A percentile compares a stretch with the other conserved stretches of the same genome.
These are phyloP conservation scores for Trichoderma sp. DNA, from an alignment of 2,329 filamentous ascomycete genomes.

Conservation along the genomic window DNA sequence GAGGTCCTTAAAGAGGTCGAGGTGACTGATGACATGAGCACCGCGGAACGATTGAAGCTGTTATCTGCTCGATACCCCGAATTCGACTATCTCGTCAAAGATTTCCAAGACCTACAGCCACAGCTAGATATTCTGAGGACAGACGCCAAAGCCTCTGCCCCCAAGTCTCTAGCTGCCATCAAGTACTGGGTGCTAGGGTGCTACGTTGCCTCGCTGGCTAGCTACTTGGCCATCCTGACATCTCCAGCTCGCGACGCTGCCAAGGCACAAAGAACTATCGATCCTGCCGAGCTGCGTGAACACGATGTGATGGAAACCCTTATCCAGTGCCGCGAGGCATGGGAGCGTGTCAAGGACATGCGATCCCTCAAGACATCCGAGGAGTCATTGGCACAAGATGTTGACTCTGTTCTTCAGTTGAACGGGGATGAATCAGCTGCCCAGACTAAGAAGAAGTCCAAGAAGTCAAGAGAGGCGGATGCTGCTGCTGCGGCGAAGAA, in stretches of 20 bases:
- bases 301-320: constrained; percentile 89
- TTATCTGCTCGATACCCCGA: constrained; percentile 85
- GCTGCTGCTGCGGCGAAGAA: constrained; percentile 35
- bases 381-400: constrained; percentile 35
- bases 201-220: constrained; percentile 82
- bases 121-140: constrained; percentile 61
- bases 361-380: constrained; percentile 48
- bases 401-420: constrained; percentile 30
- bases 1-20: constrained; percentile 84
- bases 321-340: constrained; percentile 76
- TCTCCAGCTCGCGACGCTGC: constrained; percentile 67
- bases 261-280: constrained; percentile 59
- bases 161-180: constrained; percentile 60
- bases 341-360: constrained; percentile 73
- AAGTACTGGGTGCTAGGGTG: constrained; percentile 81
- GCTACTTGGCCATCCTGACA: constrained; percentile 94
- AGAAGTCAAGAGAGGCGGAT: constrained; percentile 29
- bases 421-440: constrained; percentile 29
- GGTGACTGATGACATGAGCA: constrained; percentile 75
- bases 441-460: constrained; percentile 37
- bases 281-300: constrained; percentile 78
- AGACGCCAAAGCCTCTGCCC: constrained; percentile 54
- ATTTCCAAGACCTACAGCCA: constrained; percentile 73
- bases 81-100: constrained; percentile 81
- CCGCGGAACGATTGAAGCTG: constrained; percentile 73